Percentiles rank a stretch among this genome's conserved stretches.
phyloP scores from a whole-genome alignment of 208 protist genomes.

The Acanthamoeba healyi region DNA sequence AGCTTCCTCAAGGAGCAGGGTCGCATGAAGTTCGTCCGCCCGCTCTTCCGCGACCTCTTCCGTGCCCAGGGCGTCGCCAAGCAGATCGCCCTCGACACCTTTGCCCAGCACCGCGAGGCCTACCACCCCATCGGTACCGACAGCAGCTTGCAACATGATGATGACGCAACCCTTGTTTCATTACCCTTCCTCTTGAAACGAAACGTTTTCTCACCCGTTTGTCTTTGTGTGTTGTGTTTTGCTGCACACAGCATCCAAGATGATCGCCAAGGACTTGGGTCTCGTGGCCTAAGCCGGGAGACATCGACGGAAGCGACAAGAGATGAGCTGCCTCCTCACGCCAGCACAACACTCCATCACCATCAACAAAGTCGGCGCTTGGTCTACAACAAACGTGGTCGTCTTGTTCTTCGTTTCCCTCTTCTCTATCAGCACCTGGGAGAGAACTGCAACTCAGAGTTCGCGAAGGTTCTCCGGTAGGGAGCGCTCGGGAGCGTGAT shows the following conservation, averaged over 20 bases:
- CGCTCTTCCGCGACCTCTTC: conserved; percentile 87
- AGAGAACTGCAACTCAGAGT: background rate
- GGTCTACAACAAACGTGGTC: too few species aligned
- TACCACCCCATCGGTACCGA: conserved; percentile 54
- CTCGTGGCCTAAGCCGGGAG: background rate
- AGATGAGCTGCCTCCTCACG: too few species aligned
- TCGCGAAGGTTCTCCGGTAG: background rate
- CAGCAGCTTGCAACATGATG: too few species aligned
- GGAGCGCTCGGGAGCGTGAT: background rate
- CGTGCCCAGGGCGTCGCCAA: background rate
- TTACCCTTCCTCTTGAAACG: background rate
- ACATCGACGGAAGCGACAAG: too few species aligned
- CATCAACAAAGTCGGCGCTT: too few species aligned
- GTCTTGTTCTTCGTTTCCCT: too few species aligned
- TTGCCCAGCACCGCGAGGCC: background rate
- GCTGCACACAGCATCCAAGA: background rate
- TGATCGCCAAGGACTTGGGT: conserved; percentile 49
- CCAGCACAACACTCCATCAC: too few species aligned
- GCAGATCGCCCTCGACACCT: conserved; percentile 10
- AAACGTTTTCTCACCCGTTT: too few species aligned
- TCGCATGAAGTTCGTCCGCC: conserved; percentile 88
- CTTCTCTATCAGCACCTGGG: too few species aligned
- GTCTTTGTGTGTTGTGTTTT: background rate
- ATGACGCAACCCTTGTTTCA: background rate
- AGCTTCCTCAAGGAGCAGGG: conserved; percentile 79